Conservation (phyloP, 1,139 yeast species). For the Yamadazyma friedrichii region DNA sequence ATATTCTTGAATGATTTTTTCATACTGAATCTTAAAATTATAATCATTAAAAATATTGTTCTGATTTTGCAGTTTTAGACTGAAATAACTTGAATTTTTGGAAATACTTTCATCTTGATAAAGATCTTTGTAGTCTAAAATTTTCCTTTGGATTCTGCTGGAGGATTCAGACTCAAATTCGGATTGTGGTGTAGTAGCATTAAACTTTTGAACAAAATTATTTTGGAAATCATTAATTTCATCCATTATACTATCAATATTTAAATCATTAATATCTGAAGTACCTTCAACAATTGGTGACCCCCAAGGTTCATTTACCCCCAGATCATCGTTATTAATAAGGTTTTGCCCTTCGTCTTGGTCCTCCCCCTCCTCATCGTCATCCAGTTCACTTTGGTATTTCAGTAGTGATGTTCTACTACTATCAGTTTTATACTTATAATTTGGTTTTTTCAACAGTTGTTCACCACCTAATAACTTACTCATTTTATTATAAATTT, state of each 20-base stretch:
- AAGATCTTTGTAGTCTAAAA: constrained; percentile 36
- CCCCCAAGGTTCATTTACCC: constrained; percentile 6
- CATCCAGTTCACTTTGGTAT: constrained; percentile 31
- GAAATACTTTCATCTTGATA: constrained; percentile 17
- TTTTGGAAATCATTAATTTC: constrained; percentile 35
- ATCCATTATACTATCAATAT: constrained; percentile 23
- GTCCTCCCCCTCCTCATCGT: constrained; percentile 26
- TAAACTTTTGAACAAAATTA: constrained; percentile 26
- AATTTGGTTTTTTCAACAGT: background rate
- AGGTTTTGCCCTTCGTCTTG: constrained; percentile 8
- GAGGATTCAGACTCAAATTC: constrained; percentile 6
- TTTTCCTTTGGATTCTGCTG: constrained; percentile 36
- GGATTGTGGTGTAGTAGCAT: constrained; percentile 11
- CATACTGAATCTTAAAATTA: constrained; percentile 36
- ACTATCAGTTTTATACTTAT: constrained; percentile 3
- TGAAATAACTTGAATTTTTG: constrained; percentile 12
- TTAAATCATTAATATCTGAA: constrained; percentile 4
- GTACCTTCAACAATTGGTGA: constrained; percentile 10
- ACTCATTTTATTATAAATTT: constrained; percentile 15
- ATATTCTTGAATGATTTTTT: constrained; percentile 37
- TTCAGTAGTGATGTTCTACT: constrained; percentile 10
- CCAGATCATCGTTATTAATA: background rate
- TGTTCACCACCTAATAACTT: constrained; percentile 6
- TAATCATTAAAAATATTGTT: constrained; percentile 15
- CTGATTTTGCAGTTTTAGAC: constrained; percentile 9